These are phyloP conservation scores for Mollisia scopiformis DNA, from an alignment of 2,329 filamentous ascomycete genomes.

Conservation along the genomic window DNA sequence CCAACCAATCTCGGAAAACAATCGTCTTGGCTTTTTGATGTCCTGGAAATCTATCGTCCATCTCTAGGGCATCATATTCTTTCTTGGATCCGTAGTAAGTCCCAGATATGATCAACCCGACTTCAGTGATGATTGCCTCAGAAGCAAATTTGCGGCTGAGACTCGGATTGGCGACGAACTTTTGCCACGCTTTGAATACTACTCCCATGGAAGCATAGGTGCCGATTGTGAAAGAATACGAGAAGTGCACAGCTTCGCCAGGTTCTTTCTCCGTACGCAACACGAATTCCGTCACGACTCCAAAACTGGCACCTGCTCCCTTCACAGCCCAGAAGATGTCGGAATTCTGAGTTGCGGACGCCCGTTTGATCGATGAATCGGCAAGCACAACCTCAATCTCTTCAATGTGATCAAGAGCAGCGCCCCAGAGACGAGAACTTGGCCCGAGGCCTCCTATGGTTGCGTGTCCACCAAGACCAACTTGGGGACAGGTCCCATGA, in stretches of 20 bases:
- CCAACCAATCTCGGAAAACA: constrained; percentile 65
- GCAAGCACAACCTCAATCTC: constrained; percentile 50
- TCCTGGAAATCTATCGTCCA: constrained; percentile 49
- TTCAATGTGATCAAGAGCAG: constrained; percentile 52
- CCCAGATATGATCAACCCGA: constrained; percentile 59
- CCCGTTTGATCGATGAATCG: constrained; percentile 31
- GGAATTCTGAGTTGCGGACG: constrained; percentile 30
- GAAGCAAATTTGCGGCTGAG: constrained; percentile 62
- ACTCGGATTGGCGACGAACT: constrained; percentile 53
- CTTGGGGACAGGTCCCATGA: constrained; percentile 61
- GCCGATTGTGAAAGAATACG: constrained; percentile 55
- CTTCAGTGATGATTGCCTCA: constrained; percentile 56
- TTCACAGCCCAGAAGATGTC: constrained; percentile 39
- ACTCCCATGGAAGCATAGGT: constrained; percentile 50
- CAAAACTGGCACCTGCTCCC: constrained; percentile 40
- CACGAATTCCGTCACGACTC: constrained; percentile 38
- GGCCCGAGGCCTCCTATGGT: constrained; percentile 51
- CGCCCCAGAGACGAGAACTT: constrained; percentile 51
- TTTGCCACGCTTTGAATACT: constrained; percentile 61
- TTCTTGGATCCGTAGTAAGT: constrained; percentile 62
- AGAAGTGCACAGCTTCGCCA: constrained; percentile 59
- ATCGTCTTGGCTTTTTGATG: constrained; percentile 43
- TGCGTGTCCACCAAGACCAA: constrained; percentile 61
- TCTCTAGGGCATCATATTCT: constrained; percentile 57
- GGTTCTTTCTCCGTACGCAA: constrained; percentile 56